Evolutionary conservation across 768 basidiomycete genomes (phyloP).

Genomic region (Podaxis sp.): DNA sequence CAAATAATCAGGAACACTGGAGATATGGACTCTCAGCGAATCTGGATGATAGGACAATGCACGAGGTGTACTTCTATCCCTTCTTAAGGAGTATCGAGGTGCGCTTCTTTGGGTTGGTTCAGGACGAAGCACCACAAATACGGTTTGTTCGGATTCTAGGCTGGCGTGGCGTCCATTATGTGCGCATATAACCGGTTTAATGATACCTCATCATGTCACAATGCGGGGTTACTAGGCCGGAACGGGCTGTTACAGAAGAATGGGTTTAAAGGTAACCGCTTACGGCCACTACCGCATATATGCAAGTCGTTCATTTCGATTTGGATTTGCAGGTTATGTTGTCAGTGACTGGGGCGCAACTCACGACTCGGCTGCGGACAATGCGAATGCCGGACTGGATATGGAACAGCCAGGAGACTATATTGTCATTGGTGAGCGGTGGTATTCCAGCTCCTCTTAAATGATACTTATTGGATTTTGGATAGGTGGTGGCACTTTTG

Average conservation of each 20-base stretch:
- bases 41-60: conserved; percentile 56
- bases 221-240: conserved; percentile 45
- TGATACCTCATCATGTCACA: conserved; percentile 64
- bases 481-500: conserved; percentile 38
- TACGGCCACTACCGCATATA: neutral
- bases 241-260: conserved; percentile 34
- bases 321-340: conserved; percentile 33
- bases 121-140: neutral
- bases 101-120: neutral
- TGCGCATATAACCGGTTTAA: conserved; percentile 55
- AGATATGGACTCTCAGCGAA: conserved; percentile 43
- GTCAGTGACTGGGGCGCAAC: conserved; percentile 56
- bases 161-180: conserved; percentile 51
- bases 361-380: conserved; percentile 42
- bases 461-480: neutral
- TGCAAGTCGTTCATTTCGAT: neutral
- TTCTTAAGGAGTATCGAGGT: conserved; percentile 51
- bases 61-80: conserved; percentile 52
- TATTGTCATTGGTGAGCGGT: conserved; percentile 37
- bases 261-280: conserved; percentile 40
- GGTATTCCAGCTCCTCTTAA: neutral
- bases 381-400: conserved; percentile 47
- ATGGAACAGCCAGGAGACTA: conserved; percentile 53
- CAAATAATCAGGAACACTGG: conserved; percentile 53
- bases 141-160: conserved; percentile 24